These are phyloP conservation scores for Colletotrichum coccodes DNA, from an alignment of 2,329 filamentous ascomycete species.

Conservation along the genomic window DNA sequence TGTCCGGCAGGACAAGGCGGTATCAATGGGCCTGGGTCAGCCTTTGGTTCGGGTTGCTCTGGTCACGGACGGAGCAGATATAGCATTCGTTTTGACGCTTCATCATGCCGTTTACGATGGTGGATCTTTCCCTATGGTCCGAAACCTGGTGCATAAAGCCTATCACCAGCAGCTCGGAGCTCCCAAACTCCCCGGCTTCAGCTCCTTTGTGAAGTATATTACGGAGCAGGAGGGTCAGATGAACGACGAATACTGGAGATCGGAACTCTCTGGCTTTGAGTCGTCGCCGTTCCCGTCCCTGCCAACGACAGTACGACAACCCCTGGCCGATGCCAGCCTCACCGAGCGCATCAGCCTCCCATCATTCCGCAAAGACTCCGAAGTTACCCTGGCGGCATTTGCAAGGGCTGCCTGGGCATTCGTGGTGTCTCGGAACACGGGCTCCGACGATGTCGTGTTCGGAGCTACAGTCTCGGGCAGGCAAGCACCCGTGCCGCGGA, in stretches of 20 bases:
- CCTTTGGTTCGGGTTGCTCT: slow-evolving; percentile 18
- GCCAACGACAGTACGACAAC: neutral
- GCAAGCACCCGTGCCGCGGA: slow-evolving; percentile 32
- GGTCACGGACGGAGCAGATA: neutral
- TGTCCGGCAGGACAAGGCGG: neutral
- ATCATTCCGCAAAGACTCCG: neutral
- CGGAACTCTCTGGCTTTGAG: neutral
- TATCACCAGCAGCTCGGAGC: neutral
- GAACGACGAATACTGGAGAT: neutral
- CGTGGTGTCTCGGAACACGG: slow-evolving; percentile 26
- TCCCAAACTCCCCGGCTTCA: neutral
- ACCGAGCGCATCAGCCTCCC: neutral
- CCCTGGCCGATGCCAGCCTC: neutral
- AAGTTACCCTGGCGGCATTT: neutral
- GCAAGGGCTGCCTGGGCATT: neutral
- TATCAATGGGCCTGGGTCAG: slow-evolving; percentile 2
- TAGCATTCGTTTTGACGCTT: slow-evolving; percentile 30
- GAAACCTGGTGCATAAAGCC: neutral
- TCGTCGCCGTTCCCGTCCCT: neutral
- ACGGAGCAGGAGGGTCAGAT: neutral
- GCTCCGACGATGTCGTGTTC: slow-evolving; percentile 36
- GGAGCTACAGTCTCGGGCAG: slow-evolving; percentile 38
- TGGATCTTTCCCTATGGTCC: neutral
- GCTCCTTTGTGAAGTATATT: neutral
- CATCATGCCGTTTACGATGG: slow-evolving; percentile 37